Evolutionary conservation across 768 basidiomycete genomes (phyloP).

Genomic region (Dacryopinax spathularia): DNA sequence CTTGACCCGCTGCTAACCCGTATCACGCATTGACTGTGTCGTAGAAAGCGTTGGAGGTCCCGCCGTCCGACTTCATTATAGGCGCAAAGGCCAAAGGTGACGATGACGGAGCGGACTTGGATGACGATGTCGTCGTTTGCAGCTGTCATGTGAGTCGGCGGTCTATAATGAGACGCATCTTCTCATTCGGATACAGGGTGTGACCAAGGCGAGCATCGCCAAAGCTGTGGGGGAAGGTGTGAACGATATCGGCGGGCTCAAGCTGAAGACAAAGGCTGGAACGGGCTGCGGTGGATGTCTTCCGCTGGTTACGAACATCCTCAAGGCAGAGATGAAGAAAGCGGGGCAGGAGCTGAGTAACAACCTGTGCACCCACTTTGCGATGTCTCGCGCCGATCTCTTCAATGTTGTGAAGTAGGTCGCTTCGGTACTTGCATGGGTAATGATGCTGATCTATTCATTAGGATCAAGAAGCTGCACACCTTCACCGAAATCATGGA

Average conservation of each 20-base stretch:
- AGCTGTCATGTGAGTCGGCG: constrained; percentile 44
- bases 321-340: constrained; percentile 50
- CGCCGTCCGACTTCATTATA: constrained; percentile 53
- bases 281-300: constrained; percentile 64
- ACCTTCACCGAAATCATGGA: constrained; percentile 44
- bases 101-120: constrained; percentile 49
- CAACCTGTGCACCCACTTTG: constrained; percentile 52
- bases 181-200: constrained; percentile 41
- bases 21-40: background rate
- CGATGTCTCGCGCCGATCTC: constrained; percentile 48
- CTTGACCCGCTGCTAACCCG: no score
- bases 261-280: constrained; percentile 52
- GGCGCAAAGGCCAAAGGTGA: constrained; percentile 37
- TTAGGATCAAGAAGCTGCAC: constrained; percentile 43
- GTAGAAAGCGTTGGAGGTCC: constrained; percentile 49
- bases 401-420: constrained; percentile 43
- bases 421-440: background rate
- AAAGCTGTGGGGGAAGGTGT: constrained; percentile 38
- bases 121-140: constrained; percentile 59
- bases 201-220: constrained; percentile 43
- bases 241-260: constrained; percentile 39
- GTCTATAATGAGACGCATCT: background rate
- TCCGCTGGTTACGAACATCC: constrained; percentile 37
- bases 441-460: background rate
- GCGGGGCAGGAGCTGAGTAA: constrained; percentile 44